A percentile compares a stretch with the other conserved stretches of the same genome.
phyloP scores from a whole-genome alignment of 768 basidiomycete species.

The Pleurotus citrinopileatus region DNA sequence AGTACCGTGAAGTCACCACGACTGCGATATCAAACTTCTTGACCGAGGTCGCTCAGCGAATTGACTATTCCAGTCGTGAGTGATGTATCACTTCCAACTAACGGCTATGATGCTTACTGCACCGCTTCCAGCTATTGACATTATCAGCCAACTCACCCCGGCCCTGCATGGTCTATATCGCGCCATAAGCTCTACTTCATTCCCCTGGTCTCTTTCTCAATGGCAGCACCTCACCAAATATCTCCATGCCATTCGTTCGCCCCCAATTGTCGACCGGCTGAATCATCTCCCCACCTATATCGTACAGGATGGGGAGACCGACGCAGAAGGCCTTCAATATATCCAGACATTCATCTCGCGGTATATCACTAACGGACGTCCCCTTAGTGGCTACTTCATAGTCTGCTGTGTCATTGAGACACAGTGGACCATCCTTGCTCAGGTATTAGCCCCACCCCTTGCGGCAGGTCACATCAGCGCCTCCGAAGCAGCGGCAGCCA shows the following conservation, averaged over 20 bases:
- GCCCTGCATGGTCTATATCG: slow-evolving; percentile 86
- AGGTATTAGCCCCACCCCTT: slow-evolving; percentile 46
- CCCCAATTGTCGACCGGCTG: slow-evolving; percentile 66
- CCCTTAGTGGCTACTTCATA: slow-evolving; percentile 83
- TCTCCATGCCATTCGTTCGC: slow-evolving; percentile 60
- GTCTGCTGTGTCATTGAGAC: slow-evolving; percentile 88
- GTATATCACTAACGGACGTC: slow-evolving; percentile 73
- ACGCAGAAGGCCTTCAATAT: slow-evolving; percentile 49
- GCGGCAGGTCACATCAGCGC: slow-evolving; percentile 23
- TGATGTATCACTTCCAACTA: slow-evolving; percentile 4
- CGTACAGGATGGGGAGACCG: slow-evolving; percentile 50
- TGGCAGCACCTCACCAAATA: slow-evolving; percentile 57
- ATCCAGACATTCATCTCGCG: slow-evolving; percentile 70
- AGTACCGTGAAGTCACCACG: slow-evolving; percentile 48
- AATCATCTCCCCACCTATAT: slow-evolving; percentile 70
- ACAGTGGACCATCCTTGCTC: slow-evolving; percentile 82
- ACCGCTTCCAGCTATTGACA: slow-evolving; percentile 51
- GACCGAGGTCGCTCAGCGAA: slow-evolving; percentile 48
- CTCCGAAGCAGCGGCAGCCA: slow-evolving; percentile 79
- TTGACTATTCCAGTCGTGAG: slow-evolving; percentile 56
- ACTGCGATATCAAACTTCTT: slow-evolving; percentile 64
- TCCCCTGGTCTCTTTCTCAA: slow-evolving; percentile 66
- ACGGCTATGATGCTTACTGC: slow-evolving; percentile 1
- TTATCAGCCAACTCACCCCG: slow-evolving; percentile 75
- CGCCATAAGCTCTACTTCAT: slow-evolving; percentile 76